Percentiles rank a stretch among this genome's conserved stretches.
Evolutionary conservation across 2,329 filamentous ascomycete genomes (phyloP).

Genomic region (Gaeumannomyces tritici): DNA sequence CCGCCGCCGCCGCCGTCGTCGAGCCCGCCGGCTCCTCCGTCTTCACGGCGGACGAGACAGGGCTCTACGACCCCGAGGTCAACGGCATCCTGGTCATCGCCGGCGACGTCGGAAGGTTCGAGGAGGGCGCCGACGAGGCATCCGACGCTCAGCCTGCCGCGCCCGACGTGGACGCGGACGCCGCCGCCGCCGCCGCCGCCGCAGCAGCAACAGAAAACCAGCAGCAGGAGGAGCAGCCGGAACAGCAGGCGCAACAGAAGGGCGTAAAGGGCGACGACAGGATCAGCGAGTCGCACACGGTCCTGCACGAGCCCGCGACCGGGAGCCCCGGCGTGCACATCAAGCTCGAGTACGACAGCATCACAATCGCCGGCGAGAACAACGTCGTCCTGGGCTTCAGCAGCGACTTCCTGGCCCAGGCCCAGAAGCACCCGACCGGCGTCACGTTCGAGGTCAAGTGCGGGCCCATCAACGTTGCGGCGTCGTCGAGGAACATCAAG

Average conservation of each 20-base stretch:
- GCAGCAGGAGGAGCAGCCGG: not conserved
- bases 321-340: not conserved
- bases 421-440: not conserved
- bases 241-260: not conserved
- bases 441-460: not conserved
- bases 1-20: too few species aligned
- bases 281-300: not conserved
- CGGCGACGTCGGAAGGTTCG: not conserved
- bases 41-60: too few species aligned
- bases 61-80: not conserved
- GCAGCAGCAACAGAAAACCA: not conserved
- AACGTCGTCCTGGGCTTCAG: not conserved
- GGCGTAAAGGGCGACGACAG: not conserved
- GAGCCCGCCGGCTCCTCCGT: not conserved
- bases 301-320: not conserved
- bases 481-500: not conserved
- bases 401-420: not conserved
- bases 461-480: not conserved
- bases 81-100: not conserved
- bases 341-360: not conserved
- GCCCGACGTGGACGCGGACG: not conserved
- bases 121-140: not conserved
- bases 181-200: too few species aligned
- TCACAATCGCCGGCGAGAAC: not conserved
- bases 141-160: not conserved